Conservation (phyloP, 176 grass and related monocot species). For the Tillandsia leiboldiana region DNA sequence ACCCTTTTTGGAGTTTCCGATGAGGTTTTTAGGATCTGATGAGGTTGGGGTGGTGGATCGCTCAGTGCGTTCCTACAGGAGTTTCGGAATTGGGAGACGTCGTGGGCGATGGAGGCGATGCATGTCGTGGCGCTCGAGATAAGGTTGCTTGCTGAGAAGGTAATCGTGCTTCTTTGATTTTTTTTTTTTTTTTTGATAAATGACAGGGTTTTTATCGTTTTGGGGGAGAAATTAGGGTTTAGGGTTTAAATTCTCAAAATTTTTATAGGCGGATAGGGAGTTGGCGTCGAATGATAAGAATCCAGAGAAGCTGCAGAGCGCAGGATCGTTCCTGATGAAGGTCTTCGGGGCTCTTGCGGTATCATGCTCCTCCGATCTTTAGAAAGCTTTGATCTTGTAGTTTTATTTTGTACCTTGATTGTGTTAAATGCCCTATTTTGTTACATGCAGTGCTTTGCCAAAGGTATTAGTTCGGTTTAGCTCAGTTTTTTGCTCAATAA, state of each 20-base stretch:
- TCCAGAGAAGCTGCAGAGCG: constrained; percentile 73
- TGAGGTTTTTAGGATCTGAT: background rate
- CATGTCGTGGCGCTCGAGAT: constrained; percentile 77
- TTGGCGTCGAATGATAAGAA: constrained; percentile 62
- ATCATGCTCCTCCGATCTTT: background rate
- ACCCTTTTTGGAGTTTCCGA: background rate
- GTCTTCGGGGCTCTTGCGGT: constrained; percentile 86
- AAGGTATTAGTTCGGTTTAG: too few species aligned
- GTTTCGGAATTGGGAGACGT: constrained; percentile 90
- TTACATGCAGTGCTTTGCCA: too few species aligned
- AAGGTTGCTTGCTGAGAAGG: constrained; percentile 84
- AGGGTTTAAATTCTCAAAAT: constrained; percentile 18
- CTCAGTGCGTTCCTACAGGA: constrained; percentile 84
- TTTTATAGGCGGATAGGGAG: constrained; percentile 73
- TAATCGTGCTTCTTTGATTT: constrained; percentile 19
- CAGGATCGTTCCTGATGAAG: constrained; percentile 88
- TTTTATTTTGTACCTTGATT: too few species aligned
- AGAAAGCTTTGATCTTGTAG: too few species aligned
- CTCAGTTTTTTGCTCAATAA: too few species aligned
- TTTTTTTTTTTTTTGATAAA: background rate
- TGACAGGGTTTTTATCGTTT: background rate
- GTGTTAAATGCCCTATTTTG: too few species aligned
- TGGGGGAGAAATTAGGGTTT: constrained; percentile 16
- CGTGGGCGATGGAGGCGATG: constrained; percentile 89
- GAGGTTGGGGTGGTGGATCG: constrained; percentile 19